phyloP scores from a whole-genome alignment of 2,329 filamentous ascomycete genomes.

The Volutella citrinella region DNA sequence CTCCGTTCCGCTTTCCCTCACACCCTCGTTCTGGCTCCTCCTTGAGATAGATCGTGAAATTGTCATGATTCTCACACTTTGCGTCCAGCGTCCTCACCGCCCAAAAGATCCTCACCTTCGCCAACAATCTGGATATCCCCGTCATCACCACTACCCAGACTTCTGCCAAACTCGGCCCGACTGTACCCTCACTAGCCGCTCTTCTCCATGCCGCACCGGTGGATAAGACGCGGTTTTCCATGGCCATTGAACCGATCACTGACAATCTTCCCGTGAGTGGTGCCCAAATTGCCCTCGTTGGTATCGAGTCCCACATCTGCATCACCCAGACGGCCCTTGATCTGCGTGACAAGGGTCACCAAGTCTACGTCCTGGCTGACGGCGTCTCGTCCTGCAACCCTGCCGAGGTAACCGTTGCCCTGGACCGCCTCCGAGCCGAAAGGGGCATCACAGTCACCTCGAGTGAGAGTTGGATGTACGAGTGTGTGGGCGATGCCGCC shows the following conservation, averaged over 20 bases:
- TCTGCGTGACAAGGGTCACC: constrained; percentile 69
- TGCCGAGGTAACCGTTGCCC: constrained; percentile 75
- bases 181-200: constrained; percentile 66
- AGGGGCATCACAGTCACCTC: constrained; percentile 74
- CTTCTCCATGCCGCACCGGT: constrained; percentile 54
- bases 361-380: constrained; percentile 84
- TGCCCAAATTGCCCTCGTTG: constrained; percentile 72
- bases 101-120: constrained; percentile 65
- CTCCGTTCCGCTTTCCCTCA: constrained; percentile 1
- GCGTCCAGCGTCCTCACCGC: constrained; percentile 61
- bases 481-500: constrained; percentile 79
- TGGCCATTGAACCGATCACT: constrained; percentile 71
- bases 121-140: constrained; percentile 67
- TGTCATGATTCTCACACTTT: no score
- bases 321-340: constrained; percentile 90
- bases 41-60: no score
- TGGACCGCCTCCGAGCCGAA: constrained; percentile 71
- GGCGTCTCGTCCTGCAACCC: constrained; percentile 84
- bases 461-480: constrained; percentile 87
- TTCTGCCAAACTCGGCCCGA: constrained; percentile 72
- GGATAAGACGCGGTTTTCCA: constrained; percentile 90
- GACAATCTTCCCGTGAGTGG: constrained; percentile 26
- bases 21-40: constrained; percentile 6
- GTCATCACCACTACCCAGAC: constrained; percentile 87
- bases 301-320: constrained; percentile 93